A percentile compares a stretch with the other conserved stretches of the same genome.
These are phyloP conservation scores for Comarum palustre DNA, from an alignment of 306 rosid species.

Conservation along the genomic window DNA sequence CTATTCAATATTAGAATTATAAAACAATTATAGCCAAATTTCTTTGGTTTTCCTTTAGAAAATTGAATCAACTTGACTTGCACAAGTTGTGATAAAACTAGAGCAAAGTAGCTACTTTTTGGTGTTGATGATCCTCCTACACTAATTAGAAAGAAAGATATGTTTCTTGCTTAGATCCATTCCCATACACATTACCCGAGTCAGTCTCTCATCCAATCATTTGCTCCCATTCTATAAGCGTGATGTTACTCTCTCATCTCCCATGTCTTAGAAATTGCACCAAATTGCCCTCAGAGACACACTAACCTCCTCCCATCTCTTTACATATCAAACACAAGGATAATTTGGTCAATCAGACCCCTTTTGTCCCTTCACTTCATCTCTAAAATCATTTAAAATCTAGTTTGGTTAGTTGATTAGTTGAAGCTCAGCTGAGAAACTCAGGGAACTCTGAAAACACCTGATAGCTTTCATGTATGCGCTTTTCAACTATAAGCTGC, in stretches of 20 bases:
- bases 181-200: not conserved
- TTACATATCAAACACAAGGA: not conserved
- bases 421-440: constrained; percentile 4
- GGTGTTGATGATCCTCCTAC: not conserved
- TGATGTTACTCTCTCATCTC: not conserved
- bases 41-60: not conserved
- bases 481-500: not conserved
- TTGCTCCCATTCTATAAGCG: not conserved
- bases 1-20: too few relatives aligned
- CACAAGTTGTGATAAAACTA: constrained; percentile 1
- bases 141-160: not conserved
- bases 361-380: not conserved
- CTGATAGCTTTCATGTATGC: constrained; percentile 7
- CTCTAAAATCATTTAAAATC: too few relatives aligned
- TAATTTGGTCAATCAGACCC: constrained; percentile 15
- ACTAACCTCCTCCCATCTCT: not conserved
- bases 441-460: constrained; percentile 2
- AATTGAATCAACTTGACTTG: not conserved
- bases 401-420: not conserved
- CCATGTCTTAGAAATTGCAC: not conserved
- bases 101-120: not conserved
- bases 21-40: not conserved
- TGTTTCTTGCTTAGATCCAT: constrained; percentile 7
- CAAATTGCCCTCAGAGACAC: not conserved
- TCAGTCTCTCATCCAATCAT: constrained; percentile 28